phyloP scores from a whole-genome alignment of 2,329 filamentous ascomycete species.

The Zasmidium angulare region DNA sequence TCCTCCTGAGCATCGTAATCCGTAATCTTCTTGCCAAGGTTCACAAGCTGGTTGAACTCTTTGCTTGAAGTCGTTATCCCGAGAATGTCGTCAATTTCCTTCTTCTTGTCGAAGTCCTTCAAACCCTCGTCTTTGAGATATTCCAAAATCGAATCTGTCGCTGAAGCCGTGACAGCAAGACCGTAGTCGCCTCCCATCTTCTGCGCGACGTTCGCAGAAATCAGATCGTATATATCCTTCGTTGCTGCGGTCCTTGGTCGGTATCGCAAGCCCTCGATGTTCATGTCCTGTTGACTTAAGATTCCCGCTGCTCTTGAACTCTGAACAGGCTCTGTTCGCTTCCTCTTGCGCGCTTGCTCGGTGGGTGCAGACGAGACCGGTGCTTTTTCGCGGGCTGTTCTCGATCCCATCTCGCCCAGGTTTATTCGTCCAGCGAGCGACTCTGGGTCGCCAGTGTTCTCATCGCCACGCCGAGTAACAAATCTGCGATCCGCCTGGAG shows the following conservation, averaged over 20 bases:
- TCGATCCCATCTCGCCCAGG: conserved; percentile 89
- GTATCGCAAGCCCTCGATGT: conserved; percentile 90
- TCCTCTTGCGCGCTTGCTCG: conserved; percentile 79
- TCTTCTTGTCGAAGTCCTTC: conserved; percentile 98
- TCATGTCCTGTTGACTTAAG: conserved; percentile 76
- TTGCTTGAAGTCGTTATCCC: conserved; percentile 80
- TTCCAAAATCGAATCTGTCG: conserved; percentile 87
- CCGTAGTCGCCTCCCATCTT: conserved; percentile 92
- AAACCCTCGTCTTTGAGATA: conserved; percentile 91
- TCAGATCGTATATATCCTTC: conserved; percentile 88
- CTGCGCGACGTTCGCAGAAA: conserved; percentile 84
- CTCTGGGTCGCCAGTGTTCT: conserved; percentile 95
- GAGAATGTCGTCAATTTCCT: conserved; percentile 89
- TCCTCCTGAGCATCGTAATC: conserved; percentile 97
- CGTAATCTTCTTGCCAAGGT: conserved; percentile 96
- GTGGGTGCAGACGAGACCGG: conserved; percentile 60
- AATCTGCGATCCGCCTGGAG: conserved; percentile 99
- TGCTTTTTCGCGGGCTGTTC: conserved; percentile 74
- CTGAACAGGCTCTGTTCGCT: conserved; percentile 69
- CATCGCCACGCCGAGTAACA: conserved; percentile 86
- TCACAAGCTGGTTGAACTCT: conserved; percentile 95
- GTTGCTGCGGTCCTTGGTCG: conserved; percentile 88
- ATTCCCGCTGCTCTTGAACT: conserved; percentile 69
- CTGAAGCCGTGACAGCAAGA: conserved; percentile 87
- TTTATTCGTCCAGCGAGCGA: conserved; percentile 92